phyloP scores from a whole-genome alignment of 371 early-diverging fungal genomes.

The Dinochytrium kinnereticum region DNA sequence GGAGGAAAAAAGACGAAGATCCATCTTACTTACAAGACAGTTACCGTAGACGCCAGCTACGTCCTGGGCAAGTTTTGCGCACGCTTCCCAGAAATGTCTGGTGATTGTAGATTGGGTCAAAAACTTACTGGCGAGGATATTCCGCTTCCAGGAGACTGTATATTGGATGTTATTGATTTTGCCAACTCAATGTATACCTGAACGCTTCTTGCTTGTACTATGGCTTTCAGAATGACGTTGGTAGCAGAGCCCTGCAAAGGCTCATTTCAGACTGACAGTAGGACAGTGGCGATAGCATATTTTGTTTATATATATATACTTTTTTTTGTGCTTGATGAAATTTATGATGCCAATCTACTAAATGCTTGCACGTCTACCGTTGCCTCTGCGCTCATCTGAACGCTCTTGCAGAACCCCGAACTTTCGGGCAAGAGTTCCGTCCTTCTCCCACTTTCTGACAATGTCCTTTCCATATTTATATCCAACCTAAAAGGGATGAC shows the following conservation, averaged over 20 bases:
- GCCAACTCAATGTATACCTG: background rate
- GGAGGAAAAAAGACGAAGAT: background rate
- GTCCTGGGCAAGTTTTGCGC: conserved; percentile 11
- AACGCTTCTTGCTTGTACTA: no score
- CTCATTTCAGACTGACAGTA: no score
- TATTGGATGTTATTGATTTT: background rate
- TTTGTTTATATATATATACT: no score
- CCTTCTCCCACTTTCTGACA: conserved; percentile 82
- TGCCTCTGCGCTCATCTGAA: background rate
- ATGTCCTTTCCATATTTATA: conserved; percentile 88
- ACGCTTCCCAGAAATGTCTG: background rate
- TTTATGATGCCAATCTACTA: no score
- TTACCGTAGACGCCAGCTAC: background rate
- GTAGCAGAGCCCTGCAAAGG: no score
- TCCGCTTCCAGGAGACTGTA: background rate
- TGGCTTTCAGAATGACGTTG: no score
- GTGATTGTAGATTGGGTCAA: conserved; percentile 3
- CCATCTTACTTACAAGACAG: background rate
- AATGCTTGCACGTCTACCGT: conserved; percentile 23
- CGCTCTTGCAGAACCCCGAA: conserved; percentile 49
- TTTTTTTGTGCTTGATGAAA: no score
- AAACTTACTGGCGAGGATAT: background rate
- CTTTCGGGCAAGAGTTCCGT: conserved; percentile 61
- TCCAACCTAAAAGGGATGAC: conserved; percentile 69
- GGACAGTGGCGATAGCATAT: no score